Percentiles rank a stretch among this genome's conserved stretches.
Evolutionary conservation across 108 stramenopile genomes (phyloP).

Genomic region (Nitzschia sp.): DNA sequence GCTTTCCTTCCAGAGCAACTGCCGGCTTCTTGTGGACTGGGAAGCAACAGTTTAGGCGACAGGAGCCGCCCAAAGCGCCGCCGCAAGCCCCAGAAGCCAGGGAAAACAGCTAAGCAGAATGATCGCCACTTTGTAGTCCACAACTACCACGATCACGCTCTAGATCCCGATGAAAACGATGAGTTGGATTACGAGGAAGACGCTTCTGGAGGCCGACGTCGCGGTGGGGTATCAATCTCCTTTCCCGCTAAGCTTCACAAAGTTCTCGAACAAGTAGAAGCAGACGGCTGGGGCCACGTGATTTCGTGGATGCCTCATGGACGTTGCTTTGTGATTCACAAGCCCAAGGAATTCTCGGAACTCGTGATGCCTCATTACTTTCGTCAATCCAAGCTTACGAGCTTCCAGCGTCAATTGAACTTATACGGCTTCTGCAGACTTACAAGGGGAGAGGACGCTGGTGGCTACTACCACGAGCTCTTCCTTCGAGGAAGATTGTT

Average conservation of each 20-base stretch:
- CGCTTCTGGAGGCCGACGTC: slow-evolving; percentile 10
- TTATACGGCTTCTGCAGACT: slow-evolving; percentile 69
- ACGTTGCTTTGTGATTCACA: slow-evolving; percentile 75
- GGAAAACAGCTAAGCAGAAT: slow-evolving; percentile 71
- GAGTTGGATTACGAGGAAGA: slow-evolving; percentile 20
- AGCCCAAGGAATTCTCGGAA: slow-evolving; percentile 63
- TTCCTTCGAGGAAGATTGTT: slow-evolving; percentile 61
- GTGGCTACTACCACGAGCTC: slow-evolving; percentile 42
- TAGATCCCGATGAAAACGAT: slow-evolving; percentile 38
- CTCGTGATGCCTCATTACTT: slow-evolving; percentile 77
- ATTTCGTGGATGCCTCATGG: slow-evolving; percentile 83
- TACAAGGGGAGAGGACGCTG: slow-evolving; percentile 35
- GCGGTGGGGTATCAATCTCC: slow-evolving; percentile 59
- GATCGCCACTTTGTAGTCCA: slow-evolving; percentile 75
- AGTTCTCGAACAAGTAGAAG: slow-evolving; percentile 61
- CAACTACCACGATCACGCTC: slow-evolving; percentile 70
- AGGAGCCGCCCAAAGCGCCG: slow-evolving; percentile 50
- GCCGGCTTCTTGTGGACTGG: not conserved
- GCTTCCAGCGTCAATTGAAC: slow-evolving; percentile 55
- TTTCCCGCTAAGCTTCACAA: slow-evolving; percentile 73
- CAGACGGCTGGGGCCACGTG: slow-evolving; percentile 52
- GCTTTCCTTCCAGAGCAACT: not conserved
- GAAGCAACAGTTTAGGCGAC: not conserved
- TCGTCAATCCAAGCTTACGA: slow-evolving; percentile 27
- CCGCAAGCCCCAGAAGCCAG: slow-evolving; percentile 72